Base-by-base conservation (phyloP, 1,139 yeast genomes). In the Candida pseudoviswanathii region DNA sequence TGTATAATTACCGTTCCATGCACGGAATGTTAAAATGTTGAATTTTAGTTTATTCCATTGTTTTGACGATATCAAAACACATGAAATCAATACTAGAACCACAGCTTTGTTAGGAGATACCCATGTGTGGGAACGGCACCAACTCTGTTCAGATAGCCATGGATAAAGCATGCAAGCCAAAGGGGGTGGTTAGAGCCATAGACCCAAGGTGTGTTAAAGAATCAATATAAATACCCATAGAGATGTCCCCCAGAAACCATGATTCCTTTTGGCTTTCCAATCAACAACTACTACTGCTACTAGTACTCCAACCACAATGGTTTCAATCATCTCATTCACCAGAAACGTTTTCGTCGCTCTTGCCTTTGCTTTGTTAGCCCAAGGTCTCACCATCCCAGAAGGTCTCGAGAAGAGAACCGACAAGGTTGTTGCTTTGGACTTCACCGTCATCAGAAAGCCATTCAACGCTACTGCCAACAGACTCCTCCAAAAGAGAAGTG, bases 381-480 rank as follows among this genome's bases (percentile, higher is more conserved):
- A 52, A 32, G 57, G 57, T 45, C 37, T 50, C 22, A 48, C 44
- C 25, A 51, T 52, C 33, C 49, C 49, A n/a, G 46, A 46, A 11
- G 43, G 38, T 30, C n/a, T 43, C 5, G 36, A 30, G 7, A 45
- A 48, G 43, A 39, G 49, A 43, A 43, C 45, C 5, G 41, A 29
- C 27, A 40, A 44, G 26, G 44, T 45, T 32, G 29, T 50, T 10
- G 7, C 45, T 30, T 37, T 50, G 24, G 49, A 46, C 22, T 46
- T 46, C 40, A 37, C 16, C 22, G 49, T 46, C 29, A 37, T 29
- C 10, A 43, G 45, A 43, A 42, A 34, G 26, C 34, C 39, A 16
- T 50, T 39, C 48, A 48, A 31, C 45, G 49, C 21, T 26, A 33
- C 33, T 45, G 41, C 55, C 10, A 72, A 68, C 57, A 85, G 85